Conservation (phyloP, 31 red algal species). For the Odonthalia washingtoniensis region DNA sequence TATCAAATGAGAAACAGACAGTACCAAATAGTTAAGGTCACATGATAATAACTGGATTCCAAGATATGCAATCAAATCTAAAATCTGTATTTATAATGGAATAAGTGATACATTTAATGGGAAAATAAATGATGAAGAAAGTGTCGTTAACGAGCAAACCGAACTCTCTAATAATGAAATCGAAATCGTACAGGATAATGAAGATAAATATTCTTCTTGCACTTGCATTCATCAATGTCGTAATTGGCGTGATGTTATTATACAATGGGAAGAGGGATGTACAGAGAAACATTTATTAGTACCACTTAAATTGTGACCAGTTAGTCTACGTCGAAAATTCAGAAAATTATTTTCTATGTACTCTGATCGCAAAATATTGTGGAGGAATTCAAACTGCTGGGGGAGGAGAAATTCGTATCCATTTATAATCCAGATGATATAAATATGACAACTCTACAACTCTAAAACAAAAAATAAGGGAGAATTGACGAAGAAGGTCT, state of each 20-base stretch:
- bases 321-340: background rate
- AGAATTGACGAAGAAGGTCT: too few species aligned
- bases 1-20: background rate
- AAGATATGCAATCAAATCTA: too few species aligned
- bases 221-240: background rate
- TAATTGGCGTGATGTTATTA: background rate
- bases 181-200: too few species aligned
- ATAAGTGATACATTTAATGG: background rate
- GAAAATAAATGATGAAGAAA: background rate
- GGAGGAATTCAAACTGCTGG: too few species aligned
- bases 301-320: background rate
- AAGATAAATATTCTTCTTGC: slow-evolving; percentile 1
- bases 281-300: background rate
- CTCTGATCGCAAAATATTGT: background rate
- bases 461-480: too few species aligned
- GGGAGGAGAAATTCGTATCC: too few species aligned
- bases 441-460: too few species aligned
- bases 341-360: background rate
- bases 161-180: background rate
- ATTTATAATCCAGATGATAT: too few species aligned
- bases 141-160: background rate
- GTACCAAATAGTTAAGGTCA: background rate
- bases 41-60: background rate
- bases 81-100: background rate
- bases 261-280: background rate